Percentiles rank a stretch among this genome's conserved stretches.
phyloP scores from a whole-genome alignment of 495 filamentous ascomycete genomes.

The Daldinia caldariorum region DNA sequence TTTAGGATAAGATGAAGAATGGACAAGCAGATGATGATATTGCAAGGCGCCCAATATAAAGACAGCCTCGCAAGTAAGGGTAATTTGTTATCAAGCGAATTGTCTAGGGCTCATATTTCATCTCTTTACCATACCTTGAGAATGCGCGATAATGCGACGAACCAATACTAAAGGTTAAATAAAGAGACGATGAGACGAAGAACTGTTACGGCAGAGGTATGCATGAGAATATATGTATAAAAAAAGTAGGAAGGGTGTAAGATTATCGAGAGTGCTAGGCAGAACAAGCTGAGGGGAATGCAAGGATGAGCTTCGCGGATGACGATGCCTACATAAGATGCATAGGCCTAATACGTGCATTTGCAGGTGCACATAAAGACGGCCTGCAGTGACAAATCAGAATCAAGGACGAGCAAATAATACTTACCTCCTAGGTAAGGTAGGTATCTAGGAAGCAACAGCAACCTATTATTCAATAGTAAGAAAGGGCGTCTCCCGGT shows the following conservation, averaged over 20 bases:
- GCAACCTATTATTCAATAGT: neutral
- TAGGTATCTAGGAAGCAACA: no score
- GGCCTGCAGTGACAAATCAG: neutral
- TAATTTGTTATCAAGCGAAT: neutral
- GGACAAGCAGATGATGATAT: neutral
- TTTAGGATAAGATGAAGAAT: neutral
- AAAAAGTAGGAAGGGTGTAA: neutral
- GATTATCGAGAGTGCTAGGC: neutral
- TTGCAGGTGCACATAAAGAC: neutral
- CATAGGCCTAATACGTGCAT: no score
- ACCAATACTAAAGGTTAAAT: neutral
- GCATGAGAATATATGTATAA: neutral
- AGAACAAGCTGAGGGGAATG: neutral
- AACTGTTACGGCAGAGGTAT: neutral
- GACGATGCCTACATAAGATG: neutral
- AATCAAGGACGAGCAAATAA: neutral
- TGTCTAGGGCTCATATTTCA: neutral
- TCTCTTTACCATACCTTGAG: neutral
- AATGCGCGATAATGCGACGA: neutral
- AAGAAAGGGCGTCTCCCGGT: conserved; percentile 2
- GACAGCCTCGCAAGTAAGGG: neutral
- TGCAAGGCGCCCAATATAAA: neutral
- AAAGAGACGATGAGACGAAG: neutral
- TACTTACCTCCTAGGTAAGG: no score
- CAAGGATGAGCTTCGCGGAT: neutral